phyloP scores from a whole-genome alignment of 495 filamentous ascomycete genomes.

The Paragyromitra xinjiangensis region DNA sequence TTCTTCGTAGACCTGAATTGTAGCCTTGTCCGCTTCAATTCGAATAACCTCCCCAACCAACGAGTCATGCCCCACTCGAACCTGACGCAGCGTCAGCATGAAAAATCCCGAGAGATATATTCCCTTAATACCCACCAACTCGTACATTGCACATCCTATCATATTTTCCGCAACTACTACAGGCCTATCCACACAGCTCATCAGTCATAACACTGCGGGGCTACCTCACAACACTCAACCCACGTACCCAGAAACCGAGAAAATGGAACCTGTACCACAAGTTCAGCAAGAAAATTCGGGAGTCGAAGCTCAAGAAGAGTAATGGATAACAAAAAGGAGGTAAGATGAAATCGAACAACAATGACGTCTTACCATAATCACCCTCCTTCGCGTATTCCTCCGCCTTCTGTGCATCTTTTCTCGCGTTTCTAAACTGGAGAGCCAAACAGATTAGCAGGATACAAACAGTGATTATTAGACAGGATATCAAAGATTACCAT shows the following conservation, averaged over 20 bases:
- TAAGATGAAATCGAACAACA: slow-evolving; percentile 22
- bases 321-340: slow-evolving; percentile 29
- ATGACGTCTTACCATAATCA: slow-evolving; percentile 64
- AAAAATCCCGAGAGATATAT: neutral
- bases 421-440: slow-evolving; percentile 47
- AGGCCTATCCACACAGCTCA: slow-evolving; percentile 66
- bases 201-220: slow-evolving; percentile 61
- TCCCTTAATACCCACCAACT: slow-evolving; percentile 72
- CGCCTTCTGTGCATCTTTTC: slow-evolving; percentile 60
- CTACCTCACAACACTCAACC: slow-evolving; percentile 56
- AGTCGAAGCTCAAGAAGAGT: slow-evolving; percentile 2
- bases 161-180: slow-evolving; percentile 98
- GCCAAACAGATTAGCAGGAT: slow-evolving; percentile 30
- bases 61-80: slow-evolving; percentile 85
- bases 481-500: slow-evolving; percentile 30
- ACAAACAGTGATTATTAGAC: neutral
- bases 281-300: slow-evolving; percentile 21
- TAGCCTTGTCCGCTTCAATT: slow-evolving; percentile 92
- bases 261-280: slow-evolving; percentile 69
- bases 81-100: slow-evolving; percentile 61
- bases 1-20: slow-evolving; percentile 98
- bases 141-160: slow-evolving; percentile 99
- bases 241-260: slow-evolving; percentile 80
- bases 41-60: slow-evolving; percentile 98
- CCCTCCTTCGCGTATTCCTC: slow-evolving; percentile 63